Evolutionary conservation across 2,329 filamentous ascomycete genomes (phyloP), one percentile per base, ranked within the genome.

Genomic region (Metarhizium rileyi): DNA sequence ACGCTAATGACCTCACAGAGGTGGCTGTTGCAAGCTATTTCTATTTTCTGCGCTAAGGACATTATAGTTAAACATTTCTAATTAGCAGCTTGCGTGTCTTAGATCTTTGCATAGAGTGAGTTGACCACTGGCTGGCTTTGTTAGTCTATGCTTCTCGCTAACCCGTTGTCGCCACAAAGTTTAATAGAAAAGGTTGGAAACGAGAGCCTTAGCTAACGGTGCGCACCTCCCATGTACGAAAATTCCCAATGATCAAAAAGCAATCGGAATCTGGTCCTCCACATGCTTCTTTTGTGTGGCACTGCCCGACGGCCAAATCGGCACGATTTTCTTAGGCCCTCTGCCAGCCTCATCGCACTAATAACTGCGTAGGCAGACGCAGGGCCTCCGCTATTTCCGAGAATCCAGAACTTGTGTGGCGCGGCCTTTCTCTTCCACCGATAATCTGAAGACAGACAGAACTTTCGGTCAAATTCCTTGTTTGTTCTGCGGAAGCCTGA

Each of bases 401-500:
- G 16, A 23, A 40, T 9, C 45, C 45, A 48, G 16, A 22, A 12
- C 38, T 35, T 35, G 48, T 35, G 48, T 50, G 48, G 26, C 43
- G 26, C 33, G 35, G 28, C 28, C 35, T 22, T 30, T 43, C n/a
- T 47, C 35, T n/a, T n/a, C n/a, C n/a, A n/a, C n/a, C n/a, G n/a
- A 18, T 8, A 5, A 36, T 18, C 12, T 28, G 45, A 26, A 14
- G 27, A 22, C 35, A 36, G 33, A 14, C 30, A 5, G 30, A 14
- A 14, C 27, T 10, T 28, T 28, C 10, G 27, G 27, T 28, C 27
- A 28, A 25, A 14, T 42, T 23, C 38, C 38, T 41, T 23, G 18
- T 42, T 42, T 42, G 22, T 9, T 33, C 22, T 46, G n/a, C 33
- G 6, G n/a, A 46, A 23, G 27, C 30, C 16, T 10, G 20, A 33